These are phyloP conservation scores for Drechslerella coelobrocha DNA, from an alignment of 2,329 filamentous ascomycete species.

Conservation along the genomic window DNA sequence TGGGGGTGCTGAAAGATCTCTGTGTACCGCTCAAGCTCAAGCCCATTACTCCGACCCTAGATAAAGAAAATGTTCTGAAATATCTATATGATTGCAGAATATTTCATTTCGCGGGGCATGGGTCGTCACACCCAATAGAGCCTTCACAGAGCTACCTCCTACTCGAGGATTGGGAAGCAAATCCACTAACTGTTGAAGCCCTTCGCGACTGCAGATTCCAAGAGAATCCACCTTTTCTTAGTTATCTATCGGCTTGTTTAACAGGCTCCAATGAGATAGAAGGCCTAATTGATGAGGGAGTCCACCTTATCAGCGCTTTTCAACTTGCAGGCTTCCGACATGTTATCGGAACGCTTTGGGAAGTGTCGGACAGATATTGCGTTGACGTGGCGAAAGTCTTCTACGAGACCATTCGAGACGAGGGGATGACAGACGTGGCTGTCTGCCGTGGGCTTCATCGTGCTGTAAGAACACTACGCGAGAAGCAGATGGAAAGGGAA, in stretches of 20 bases:
- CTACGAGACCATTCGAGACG: constrained; percentile 20
- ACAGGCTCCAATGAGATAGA: constrained; percentile 10
- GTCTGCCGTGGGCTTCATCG: constrained; percentile 22
- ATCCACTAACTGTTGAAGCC: constrained; percentile 12
- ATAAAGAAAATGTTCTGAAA: constrained; percentile 9
- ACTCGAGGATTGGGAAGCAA: constrained; percentile 22
- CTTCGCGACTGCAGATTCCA: constrained; percentile 11
- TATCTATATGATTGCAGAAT: background rate
- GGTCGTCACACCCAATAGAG: constrained; percentile 9
- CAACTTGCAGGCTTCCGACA: constrained; percentile 34
- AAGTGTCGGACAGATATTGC: constrained; percentile 57
- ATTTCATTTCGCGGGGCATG: constrained; percentile 37
- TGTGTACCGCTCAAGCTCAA: background rate
- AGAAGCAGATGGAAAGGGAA: constrained; percentile 6
- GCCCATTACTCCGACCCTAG: background rate
- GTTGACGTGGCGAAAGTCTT: constrained; percentile 51
- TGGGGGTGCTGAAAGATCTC: background rate
- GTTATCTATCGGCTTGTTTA: constrained; percentile 31
- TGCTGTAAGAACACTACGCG: constrained; percentile 13
- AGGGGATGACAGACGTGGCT: constrained; percentile 27
- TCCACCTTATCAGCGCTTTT: constrained; percentile 31
- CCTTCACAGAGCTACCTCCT: constrained; percentile 23
- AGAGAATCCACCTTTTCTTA: constrained; percentile 1
- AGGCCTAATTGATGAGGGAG: constrained; percentile 12
- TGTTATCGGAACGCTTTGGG: constrained; percentile 57